A percentile compares a stretch with the other conserved stretches of the same genome.
Conservation (phyloP, 306 rosid genomes). For the Castanopsis chinensis region DNA sequence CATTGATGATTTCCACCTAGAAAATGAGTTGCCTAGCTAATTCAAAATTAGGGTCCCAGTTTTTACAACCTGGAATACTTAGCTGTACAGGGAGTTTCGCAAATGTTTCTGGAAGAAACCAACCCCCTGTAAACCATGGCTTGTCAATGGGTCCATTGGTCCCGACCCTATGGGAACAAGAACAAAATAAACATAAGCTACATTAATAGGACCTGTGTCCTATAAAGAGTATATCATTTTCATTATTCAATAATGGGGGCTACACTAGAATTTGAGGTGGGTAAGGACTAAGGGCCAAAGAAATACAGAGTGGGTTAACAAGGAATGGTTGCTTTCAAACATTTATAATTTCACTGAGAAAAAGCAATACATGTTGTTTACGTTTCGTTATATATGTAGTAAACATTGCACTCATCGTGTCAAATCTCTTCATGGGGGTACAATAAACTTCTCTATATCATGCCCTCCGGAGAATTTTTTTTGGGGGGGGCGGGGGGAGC, state of each 20-base stretch:
- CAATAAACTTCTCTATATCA: too few species aligned
- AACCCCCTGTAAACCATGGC: constrained; percentile 27
- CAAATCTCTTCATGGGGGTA: too few species aligned
- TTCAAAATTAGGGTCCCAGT: constrained; percentile 23
- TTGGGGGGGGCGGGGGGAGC: too few species aligned
- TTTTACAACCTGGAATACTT: constrained; percentile 51
- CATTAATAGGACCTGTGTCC: neutral
- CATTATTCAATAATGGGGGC: neutral
- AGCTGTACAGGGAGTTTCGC: constrained; percentile 51
- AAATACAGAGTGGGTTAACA: neutral
- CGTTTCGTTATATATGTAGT: too few species aligned
- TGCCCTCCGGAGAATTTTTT: too few species aligned
- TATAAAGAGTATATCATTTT: neutral
- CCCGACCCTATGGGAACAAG: constrained; percentile 30
- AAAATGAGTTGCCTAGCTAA: constrained; percentile 28
- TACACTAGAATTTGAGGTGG: neutral
- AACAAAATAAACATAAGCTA: constrained; percentile 1
- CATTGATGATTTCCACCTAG: constrained; percentile 31
- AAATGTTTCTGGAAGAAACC: constrained; percentile 30
- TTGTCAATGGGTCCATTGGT: constrained; percentile 32
- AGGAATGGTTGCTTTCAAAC: neutral
- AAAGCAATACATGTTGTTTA: too few species aligned
- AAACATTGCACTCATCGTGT: too few species aligned
- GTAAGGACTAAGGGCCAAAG: too few species aligned
- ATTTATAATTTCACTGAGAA: too few species aligned